Base-by-base conservation (phyloP, 2,329 filamentous ascomycete genomes). In the Lecanosticta acicola region DNA sequence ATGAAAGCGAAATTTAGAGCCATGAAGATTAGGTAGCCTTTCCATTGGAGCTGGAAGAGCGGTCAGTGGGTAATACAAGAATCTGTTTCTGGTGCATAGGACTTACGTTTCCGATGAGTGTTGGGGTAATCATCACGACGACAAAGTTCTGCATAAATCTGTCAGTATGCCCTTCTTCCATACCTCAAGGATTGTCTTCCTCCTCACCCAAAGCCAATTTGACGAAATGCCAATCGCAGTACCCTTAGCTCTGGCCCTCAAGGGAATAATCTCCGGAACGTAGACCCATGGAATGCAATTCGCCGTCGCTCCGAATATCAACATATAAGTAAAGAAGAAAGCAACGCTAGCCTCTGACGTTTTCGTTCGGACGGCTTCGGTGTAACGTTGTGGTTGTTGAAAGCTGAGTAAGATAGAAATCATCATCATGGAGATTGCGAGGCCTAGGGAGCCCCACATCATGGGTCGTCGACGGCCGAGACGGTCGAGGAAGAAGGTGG, bases 21-120 rank as follows among this genome's bases (percentile, higher is more conserved):
- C 64, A 73, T 73, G 59, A 76, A 78, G 52, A 77, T 76, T 2
- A 78, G 60, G 50, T 78, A 78, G 0, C 70, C 71, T 52, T 73
- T 71, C 72, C 73, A 78, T 19, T 67, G 54, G 1, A 79, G 60
- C 37, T 46, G 4, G 64, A 65, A 35, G 4, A 67, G 65, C n/a
- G 14, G 35, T 43, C 18, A 46, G 34, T n/a, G 2, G 13, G 24
- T 19, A 18, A 35, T 2, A 10, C 3, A 19, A 13, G 11, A 11
- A 39, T 46, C 47, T 21, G 77, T 57, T 29, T 16, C 39, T 39
- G 24, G 39, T 8, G 39, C 5, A 4, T 8, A n/a, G 29, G n/a
- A 17, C 37, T 46, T 36, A 46, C 43, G 3, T 66, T 68, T 39
- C 51, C 50, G 47, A 78, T 69, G 2, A 74, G 62, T 1, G 70